Base-by-base conservation (phyloP, 75 land plant genomes). In the Pseudotsuga menziesii region DNA sequence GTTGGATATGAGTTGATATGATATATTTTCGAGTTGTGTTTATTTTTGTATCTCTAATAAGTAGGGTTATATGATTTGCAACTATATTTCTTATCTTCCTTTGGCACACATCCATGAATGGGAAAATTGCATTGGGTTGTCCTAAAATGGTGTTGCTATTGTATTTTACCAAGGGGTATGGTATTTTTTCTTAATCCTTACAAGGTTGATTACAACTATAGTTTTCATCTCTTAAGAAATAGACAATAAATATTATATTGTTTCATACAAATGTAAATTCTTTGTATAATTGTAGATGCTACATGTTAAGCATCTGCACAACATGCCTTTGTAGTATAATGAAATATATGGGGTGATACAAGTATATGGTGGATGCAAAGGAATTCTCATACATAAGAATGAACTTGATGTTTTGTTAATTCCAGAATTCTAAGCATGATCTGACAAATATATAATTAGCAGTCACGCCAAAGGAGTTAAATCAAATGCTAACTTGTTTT, bases 131-230 rank as follows among this genome's bases (percentile, higher is more conserved):
- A 61, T 94, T 59, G 76, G 78, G 58, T 75, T 86, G 82, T 80
- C 61, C 23, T 82, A 91, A 71, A 72, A 14, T 89, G 99, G 99
- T 55, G 95, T 83, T 81, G 93, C 93, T 54, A 78, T 92, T 85
- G 99, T 98, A 35, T 97, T 97, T 78, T 97, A 92, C 73, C 99
- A 97, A 78, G 99, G 99, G 91, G 99, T 97, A 90, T 82, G 82
- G 57, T 13, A 25, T 26, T 15, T 72, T 54, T 4, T 55, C 35
- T 22, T 41, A 39, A 20, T 69, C 2, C 52, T 20, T 39, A 69
- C 3, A 39, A 9, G 48, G 22, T 69, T 69, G 52, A 69, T 20
- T 36, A 39, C 36, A 67, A 36, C 19, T 8, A 29, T 29, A 67
- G 72, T 27, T 67, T 35, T 35, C 3, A 14, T 22, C 48, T 16